Percentiles rank a stretch among this genome's conserved stretches.
phyloP scores from a whole-genome alignment of 2,329 filamentous ascomycete genomes.

The Fusarium luffae region DNA sequence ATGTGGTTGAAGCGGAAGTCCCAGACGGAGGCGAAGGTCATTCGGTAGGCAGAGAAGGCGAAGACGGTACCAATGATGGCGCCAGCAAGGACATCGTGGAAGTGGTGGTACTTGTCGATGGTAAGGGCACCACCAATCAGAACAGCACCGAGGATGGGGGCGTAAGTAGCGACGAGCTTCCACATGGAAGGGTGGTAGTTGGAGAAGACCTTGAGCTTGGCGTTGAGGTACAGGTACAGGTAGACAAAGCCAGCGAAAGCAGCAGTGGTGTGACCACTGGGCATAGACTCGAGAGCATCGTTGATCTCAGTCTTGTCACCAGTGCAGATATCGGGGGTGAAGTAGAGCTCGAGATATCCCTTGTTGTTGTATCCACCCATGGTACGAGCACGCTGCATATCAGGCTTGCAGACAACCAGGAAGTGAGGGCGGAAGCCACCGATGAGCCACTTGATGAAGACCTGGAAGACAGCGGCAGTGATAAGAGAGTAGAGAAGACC shows the following conservation, averaged over 20 bases:
- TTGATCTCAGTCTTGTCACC: slow-evolving; percentile 73
- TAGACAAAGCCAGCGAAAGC: slow-evolving; percentile 79
- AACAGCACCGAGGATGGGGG: slow-evolving; percentile 73
- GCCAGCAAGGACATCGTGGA: slow-evolving; percentile 78
- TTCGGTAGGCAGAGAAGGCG: slow-evolving; percentile 73
- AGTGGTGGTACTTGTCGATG: slow-evolving; percentile 80
- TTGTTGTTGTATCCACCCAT: slow-evolving; percentile 56
- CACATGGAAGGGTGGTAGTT: slow-evolving; percentile 80
- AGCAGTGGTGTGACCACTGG: slow-evolving; percentile 78
- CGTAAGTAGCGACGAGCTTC: slow-evolving; percentile 74
- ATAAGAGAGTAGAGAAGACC: slow-evolving; percentile 78
- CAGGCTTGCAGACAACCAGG: slow-evolving; percentile 74
- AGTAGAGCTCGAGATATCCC: slow-evolving; percentile 72
- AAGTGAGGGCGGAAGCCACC: slow-evolving; percentile 79
- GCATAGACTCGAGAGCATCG: slow-evolving; percentile 76
- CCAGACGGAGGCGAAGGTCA: slow-evolving; percentile 75
- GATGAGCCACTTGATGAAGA: slow-evolving; percentile 80
- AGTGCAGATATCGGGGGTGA: slow-evolving; percentile 76
- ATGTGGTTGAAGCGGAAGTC: slow-evolving; percentile 75
- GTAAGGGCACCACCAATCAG: slow-evolving; percentile 77
- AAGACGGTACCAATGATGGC: slow-evolving; percentile 72
- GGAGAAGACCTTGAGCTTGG: slow-evolving; percentile 79
- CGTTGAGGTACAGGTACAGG: slow-evolving; percentile 79
- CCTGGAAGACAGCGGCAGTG: slow-evolving; percentile 78
- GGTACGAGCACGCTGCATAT: slow-evolving; percentile 31